Conservation (phyloP, 768 basidiomycete species). For the Gymnopilus dilepis region DNA sequence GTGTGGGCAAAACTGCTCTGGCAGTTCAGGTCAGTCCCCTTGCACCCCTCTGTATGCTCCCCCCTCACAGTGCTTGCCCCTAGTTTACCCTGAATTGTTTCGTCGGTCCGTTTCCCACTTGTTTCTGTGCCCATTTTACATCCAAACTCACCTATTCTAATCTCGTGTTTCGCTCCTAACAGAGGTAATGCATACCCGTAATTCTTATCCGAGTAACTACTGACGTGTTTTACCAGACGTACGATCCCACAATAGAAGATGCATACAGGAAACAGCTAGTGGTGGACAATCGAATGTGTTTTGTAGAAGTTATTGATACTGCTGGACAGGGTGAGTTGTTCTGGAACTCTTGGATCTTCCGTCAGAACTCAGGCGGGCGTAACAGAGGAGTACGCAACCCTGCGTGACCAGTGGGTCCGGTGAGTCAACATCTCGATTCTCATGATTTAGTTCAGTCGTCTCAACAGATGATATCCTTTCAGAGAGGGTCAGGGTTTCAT, state of each 20-base stretch:
- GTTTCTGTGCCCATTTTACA: conserved; percentile 9
- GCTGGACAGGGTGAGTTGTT: conserved; percentile 86
- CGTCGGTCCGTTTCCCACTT: conserved; percentile 68
- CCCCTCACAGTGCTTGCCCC: conserved; percentile 10
- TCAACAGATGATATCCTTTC: conserved; percentile 15
- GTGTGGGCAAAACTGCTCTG: conserved; percentile 95
- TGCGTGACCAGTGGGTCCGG: conserved; percentile 99
- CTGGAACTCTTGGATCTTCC: conserved; percentile 21
- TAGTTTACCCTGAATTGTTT: conserved; percentile 97
- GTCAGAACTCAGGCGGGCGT: conserved; percentile 8
- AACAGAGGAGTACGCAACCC: conserved; percentile 94
- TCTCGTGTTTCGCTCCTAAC: conserved; percentile 23
- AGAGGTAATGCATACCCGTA: conserved; percentile 55
- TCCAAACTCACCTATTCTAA: not conserved
- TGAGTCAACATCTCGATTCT: conserved; percentile 44
- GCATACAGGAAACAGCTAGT: conserved; percentile 95
- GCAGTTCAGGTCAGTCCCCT: conserved; percentile 82
- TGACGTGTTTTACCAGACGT: conserved; percentile 61
- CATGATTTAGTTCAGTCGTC: conserved; percentile 14
- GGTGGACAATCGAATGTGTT: conserved; percentile 94
- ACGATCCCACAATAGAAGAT: conserved; percentile 98
- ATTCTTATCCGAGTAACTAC: conserved; percentile 15
- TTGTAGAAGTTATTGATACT: conserved; percentile 96
- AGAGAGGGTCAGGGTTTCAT: conserved; percentile 99
- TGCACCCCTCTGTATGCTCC: conserved; percentile 5